These are phyloP conservation scores for Trichoderma brevicompactum DNA, from an alignment of 2,329 filamentous ascomycete species.

Conservation along the genomic window DNA sequence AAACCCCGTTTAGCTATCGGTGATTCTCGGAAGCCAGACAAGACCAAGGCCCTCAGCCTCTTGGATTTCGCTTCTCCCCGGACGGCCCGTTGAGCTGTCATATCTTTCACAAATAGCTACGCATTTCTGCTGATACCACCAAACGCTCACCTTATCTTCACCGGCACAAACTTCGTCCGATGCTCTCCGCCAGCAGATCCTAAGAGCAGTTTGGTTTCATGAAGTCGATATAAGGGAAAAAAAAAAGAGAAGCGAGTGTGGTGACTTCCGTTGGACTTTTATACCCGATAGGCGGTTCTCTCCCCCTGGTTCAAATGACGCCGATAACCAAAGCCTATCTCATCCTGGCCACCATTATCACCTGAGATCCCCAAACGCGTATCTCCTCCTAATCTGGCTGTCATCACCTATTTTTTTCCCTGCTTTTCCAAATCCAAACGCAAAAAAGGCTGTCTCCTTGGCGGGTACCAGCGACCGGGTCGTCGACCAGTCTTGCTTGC, in stretches of 20 bases:
- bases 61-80: constrained; percentile 16
- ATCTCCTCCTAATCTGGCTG: constrained; percentile 6
- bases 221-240: constrained; percentile 10
- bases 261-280: constrained; percentile 2
- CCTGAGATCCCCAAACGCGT: constrained; percentile 43
- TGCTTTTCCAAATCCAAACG: constrained; percentile 16
- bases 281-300: constrained; percentile 11
- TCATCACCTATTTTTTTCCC: constrained; percentile 20
- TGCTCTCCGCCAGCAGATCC: constrained; percentile 14
- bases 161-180: constrained; percentile 21
- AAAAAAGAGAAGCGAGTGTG: not conserved
- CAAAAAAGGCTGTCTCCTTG: constrained; percentile 6
- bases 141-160: constrained; percentile 4
- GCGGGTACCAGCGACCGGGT: constrained; percentile 28
- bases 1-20: constrained; percentile 20
- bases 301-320: constrained; percentile 52
- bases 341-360: constrained; percentile 57
- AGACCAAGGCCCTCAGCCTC: constrained; percentile 4
- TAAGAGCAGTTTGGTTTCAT: constrained; percentile 9
- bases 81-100: constrained; percentile 21
- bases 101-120: constrained; percentile 19
- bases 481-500: constrained; percentile 26
- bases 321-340: constrained; percentile 64
- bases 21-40: constrained; percentile 24
- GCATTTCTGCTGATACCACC: constrained; percentile 19